A percentile compares a stretch with the other conserved stretches of the same genome.
These are phyloP conservation scores for Corynascus novoguineensis DNA, from an alignment of 495 filamentous ascomycete species.

Conservation along the genomic window DNA sequence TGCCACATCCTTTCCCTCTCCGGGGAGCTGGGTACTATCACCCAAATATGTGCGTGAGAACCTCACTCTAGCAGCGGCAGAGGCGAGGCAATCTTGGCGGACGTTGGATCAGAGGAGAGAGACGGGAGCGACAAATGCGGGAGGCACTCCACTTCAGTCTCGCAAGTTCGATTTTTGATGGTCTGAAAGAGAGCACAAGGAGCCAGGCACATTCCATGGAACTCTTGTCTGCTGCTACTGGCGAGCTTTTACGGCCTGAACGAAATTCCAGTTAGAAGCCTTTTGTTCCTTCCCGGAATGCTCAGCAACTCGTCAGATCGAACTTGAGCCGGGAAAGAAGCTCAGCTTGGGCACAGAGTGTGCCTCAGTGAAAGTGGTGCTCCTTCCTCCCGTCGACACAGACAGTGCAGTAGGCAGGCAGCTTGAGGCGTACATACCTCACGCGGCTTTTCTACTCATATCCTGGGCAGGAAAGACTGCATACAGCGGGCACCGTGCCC, in stretches of 20 bases:
- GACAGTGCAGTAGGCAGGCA: too few relatives aligned
- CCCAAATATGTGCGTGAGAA: not conserved
- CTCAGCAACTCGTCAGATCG: not conserved
- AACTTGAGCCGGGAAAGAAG: too few relatives aligned
- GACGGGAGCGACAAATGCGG: not conserved
- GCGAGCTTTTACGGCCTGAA: too few relatives aligned
- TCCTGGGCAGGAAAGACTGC: not conserved
- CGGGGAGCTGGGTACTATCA: not conserved
- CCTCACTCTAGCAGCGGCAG: slow-evolving; percentile 3
- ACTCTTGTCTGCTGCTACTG: too few relatives aligned
- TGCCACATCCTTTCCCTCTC: slow-evolving; percentile 5
- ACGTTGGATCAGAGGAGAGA: not conserved
- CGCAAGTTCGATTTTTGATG: too few relatives aligned
- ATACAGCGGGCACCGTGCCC: not conserved
- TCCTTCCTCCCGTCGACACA: too few relatives aligned
- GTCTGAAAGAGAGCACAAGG: too few relatives aligned
- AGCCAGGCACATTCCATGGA: too few relatives aligned
- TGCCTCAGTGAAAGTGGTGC: too few relatives aligned
- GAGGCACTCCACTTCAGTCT: not conserved
- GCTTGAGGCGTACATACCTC: not conserved
- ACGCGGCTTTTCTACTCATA: not conserved
- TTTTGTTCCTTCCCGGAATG: not conserved
- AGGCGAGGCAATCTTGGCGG: not conserved
- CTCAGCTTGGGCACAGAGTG: too few relatives aligned
- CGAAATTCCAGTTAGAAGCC: too few relatives aligned